Conservation (phyloP, 176 grass and related monocot genomes). For the Phoenix dactylifera region DNA sequence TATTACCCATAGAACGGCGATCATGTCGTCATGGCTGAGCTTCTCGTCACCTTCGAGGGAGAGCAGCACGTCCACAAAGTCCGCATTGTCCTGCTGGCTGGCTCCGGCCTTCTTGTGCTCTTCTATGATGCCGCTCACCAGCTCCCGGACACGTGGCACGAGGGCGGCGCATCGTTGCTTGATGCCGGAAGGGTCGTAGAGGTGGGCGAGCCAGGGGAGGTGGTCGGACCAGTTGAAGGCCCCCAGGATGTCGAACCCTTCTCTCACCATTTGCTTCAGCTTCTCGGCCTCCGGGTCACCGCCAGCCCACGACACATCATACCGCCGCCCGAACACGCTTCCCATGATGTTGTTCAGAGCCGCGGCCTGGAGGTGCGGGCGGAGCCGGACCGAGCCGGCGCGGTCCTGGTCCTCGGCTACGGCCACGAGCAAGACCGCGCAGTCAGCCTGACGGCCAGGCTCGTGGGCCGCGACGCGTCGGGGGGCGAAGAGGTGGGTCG, state of each 20-base stretch:
- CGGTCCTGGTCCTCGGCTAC: slow-evolving; percentile 25
- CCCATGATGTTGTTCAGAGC: slow-evolving; percentile 87
- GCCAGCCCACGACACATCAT: slow-evolving; percentile 10
- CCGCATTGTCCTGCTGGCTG: slow-evolving; percentile 17
- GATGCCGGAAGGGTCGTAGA: slow-evolving; percentile 50
- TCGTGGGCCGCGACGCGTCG: slow-evolving; percentile 64
- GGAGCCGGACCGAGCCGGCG: slow-evolving; percentile 31
- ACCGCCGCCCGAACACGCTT: slow-evolving; percentile 58
- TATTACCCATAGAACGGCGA: slow-evolving; percentile 71
- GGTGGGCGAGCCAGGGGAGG: slow-evolving; percentile 42
- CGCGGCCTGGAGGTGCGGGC: slow-evolving; percentile 48
- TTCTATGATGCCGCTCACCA: slow-evolving; percentile 46
- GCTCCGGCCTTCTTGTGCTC: slow-evolving; percentile 29
- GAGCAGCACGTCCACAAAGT: slow-evolving; percentile 72
- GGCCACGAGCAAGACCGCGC: slow-evolving; percentile 24
- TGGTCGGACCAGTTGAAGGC: slow-evolving; percentile 88
- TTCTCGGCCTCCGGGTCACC: slow-evolving; percentile 25
- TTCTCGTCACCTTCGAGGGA: slow-evolving; percentile 58
- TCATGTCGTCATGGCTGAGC: slow-evolving; percentile 53
- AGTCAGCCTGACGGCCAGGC: slow-evolving; percentile 39
- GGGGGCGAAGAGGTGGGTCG: slow-evolving; percentile 63
- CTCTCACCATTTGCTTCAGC: slow-evolving; percentile 54
- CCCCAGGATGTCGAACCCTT: slow-evolving; percentile 76
- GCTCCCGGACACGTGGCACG: slow-evolving; percentile 41
- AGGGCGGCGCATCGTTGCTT: slow-evolving; percentile 37